Evolutionary conservation across 192 early-diverging fungal species (phyloP), one percentile per base, ranked within the genome.

Genomic region (Backusella tarrabulga): DNA sequence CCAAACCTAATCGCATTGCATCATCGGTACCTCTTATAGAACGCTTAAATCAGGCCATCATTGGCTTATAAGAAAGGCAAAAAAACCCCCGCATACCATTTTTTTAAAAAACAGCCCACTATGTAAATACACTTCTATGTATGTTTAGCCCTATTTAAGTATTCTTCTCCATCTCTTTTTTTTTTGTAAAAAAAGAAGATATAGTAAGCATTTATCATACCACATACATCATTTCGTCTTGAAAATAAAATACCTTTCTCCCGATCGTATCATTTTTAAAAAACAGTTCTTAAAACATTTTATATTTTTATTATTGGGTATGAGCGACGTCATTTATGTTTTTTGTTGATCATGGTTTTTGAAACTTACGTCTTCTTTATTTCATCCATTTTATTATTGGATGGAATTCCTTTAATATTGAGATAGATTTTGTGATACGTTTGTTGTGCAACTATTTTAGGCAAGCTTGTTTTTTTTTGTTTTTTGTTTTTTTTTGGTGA

Each of bases 1-100:
- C 68, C 6, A 70, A 70, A 23, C 68, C 68, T 41, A 36, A 38
- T 12, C 34, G 34, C 34, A 36, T 69, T 23, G 67, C 67, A 35
- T 35, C 32, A 38, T 38, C 68, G 2, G 68, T 69, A 23, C 68
- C 68, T 36, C 36, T 69, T 36, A 69, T 69, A 38, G 68, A 69
- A 69, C 68, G 36, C 19, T 69, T 69, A 69, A 69, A 69, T 69
- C 68, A 69, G 36, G 68, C 68, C 35, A n/a, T 69, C 34, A 35
- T 38, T 69, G n/a, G 68, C 68, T 21, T 38, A 41, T 69, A 69
- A 69, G 26, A 60, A 21, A 12, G 3, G 11, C 9, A 42, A 42
- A 42, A 42, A 41, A 41, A 41, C 2, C 11, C 8, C 11, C 12
- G 12, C 7, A 23, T 60, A 21, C 7, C 23, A 23, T 60, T 7